Base-by-base conservation (phyloP, 164 flowering plant species). In the Umbellularia californica region DNA sequence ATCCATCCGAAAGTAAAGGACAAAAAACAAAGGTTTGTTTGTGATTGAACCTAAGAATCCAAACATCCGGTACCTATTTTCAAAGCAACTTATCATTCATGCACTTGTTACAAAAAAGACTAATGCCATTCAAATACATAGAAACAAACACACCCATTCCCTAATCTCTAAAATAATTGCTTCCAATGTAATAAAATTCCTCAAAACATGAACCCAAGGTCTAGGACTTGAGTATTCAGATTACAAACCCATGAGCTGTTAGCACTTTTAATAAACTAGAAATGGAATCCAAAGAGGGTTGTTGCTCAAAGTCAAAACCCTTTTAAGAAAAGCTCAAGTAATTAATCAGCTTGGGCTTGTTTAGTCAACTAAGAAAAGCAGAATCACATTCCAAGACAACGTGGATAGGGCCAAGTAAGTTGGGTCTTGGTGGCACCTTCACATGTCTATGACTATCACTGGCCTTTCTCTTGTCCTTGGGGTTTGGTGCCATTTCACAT, bases 311-410 rank as follows among this genome's bases (percentile, higher is more conserved):
- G 67, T 64, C 67, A 64, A 64, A 64, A 64, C 28, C 25, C 67
- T 17, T 17, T 58, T 0, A 58, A 64, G 24, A 24, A 64, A 12
- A 5, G 23, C 14, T 64, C 14, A 12, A 2, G 24, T 64, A 1
- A 22, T 58, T n/a, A 17, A 17, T n/a, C 63, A 17, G 63, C 60
- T 55, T 55, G 60, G 60, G 60, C n/a, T 55, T 19, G 60, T 22
- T 7, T 2, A 64, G 28, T 22, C 24, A 24, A 64, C 12, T 19
- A 24, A 64, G 22, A 22, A 64, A 24, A 24, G 28, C 10, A 22
- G 67, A 64, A 64, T 64, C 67, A 64, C 28, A 24, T 64, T 64
- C 67, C 67, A 4, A 64, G 27, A 64, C 24, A 64, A 64, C 67
- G 13, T 22, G 28, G 24, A 64, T 64, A 22, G 67, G 67, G 27